These are phyloP conservation scores for Triangularia setosa DNA, from an alignment of 2,329 filamentous ascomycete genomes.

Conservation along the genomic window DNA sequence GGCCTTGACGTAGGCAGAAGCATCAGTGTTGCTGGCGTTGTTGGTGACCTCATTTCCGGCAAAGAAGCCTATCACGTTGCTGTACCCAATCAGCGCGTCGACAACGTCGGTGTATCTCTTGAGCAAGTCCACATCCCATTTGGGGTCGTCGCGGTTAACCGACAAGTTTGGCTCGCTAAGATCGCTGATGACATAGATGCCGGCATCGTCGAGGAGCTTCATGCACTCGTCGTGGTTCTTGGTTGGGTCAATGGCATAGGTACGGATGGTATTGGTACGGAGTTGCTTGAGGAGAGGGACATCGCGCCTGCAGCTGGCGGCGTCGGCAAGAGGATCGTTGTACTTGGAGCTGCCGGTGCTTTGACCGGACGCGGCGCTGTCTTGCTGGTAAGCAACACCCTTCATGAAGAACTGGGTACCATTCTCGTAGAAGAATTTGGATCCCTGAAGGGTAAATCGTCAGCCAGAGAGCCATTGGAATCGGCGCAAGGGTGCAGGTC, in stretches of 20 bases:
- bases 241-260: conserved; percentile 84
- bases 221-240: conserved; percentile 80
- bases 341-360: conserved; percentile 54
- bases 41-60: conserved; percentile 97
- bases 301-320: conserved; percentile 72
- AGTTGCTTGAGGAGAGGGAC: conserved; percentile 75
- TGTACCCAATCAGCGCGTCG: conserved; percentile 75
- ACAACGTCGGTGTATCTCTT: conserved; percentile 79
- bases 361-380: conserved; percentile 55
- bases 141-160: conserved; percentile 75
- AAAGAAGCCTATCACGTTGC: conserved; percentile 95
- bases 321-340: conserved; percentile 77
- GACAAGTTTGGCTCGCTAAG: conserved; percentile 76
- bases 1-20: conserved; percentile 94
- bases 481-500: not conserved
- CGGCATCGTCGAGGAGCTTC: conserved; percentile 72
- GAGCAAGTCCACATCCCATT: conserved; percentile 77
- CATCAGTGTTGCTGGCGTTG: conserved; percentile 78
- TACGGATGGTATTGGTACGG: conserved; percentile 87
- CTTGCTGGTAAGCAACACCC: conserved; percentile 93
- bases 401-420: conserved; percentile 71
- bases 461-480: not conserved
- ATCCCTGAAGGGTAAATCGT: conserved; percentile 25
- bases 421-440: conserved; percentile 76
- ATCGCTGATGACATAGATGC: conserved; percentile 95